A percentile compares a stretch with the other conserved stretches of the same genome.
Conservation (phyloP, 805 yeast genomes). For the Metschnikowia shivogae region DNA sequence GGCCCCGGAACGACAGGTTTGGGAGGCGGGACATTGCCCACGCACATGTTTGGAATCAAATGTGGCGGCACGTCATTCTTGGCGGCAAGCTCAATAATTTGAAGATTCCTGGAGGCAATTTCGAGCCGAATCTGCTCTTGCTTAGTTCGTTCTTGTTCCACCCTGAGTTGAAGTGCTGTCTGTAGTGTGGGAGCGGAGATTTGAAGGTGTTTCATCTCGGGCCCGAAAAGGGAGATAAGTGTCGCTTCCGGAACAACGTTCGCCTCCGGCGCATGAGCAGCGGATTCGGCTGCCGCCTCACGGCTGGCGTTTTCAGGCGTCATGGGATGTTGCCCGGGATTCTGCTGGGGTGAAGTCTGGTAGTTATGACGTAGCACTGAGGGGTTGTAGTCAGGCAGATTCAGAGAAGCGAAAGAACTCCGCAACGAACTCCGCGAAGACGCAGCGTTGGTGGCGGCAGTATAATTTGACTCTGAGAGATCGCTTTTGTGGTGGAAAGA, state of each 20-base stretch:
- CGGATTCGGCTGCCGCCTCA: background rate
- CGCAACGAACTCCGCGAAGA: constrained; percentile 1
- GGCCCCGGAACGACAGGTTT: background rate
- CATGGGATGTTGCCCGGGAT: constrained; percentile 3
- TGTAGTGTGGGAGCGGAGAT: constrained; percentile 53
- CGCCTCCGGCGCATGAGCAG: background rate
- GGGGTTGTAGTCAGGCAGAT: constrained; percentile 3
- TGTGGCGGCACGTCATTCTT: constrained; percentile 60
- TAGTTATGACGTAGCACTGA: constrained; percentile 1
- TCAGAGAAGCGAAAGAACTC: constrained; percentile 2
- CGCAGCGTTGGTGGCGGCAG: background rate
- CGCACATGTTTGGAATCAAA: constrained; percentile 59
- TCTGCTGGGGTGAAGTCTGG: background rate
- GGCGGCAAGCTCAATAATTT: constrained; percentile 58
- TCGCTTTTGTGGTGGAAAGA: constrained; percentile 1
- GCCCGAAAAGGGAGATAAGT: constrained; percentile 46
- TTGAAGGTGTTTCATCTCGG: constrained; percentile 49
- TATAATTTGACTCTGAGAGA: constrained; percentile 1
- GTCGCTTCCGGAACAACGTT: constrained; percentile 15
- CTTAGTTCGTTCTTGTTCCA: constrained; percentile 77
- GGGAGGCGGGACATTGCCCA: constrained; percentile 22
- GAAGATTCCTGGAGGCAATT: constrained; percentile 52
- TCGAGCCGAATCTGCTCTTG: constrained; percentile 75
- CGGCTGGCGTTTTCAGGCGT: background rate
- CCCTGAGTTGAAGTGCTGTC: constrained; percentile 54